phyloP scores from a whole-genome alignment of 169 alveolate genomes.

The Condylostoma magnum region DNA sequence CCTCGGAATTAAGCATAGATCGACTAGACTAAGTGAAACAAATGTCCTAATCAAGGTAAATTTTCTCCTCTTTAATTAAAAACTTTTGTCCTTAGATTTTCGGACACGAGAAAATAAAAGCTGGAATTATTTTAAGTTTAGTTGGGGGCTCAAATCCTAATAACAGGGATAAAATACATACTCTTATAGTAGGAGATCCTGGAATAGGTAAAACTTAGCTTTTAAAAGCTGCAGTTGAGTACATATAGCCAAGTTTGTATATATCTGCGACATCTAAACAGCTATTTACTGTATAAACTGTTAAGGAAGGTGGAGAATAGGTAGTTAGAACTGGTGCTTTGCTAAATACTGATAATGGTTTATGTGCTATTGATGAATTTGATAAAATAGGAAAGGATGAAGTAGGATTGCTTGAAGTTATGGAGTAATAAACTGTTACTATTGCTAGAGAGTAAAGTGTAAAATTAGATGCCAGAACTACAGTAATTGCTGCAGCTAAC shows the following conservation, averaged over 20 bases:
- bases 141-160: slow-evolving; percentile 64
- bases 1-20: slow-evolving; percentile 24
- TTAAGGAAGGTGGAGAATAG: slow-evolving; percentile 87
- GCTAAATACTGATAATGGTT: slow-evolving; percentile 93
- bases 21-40: slow-evolving; percentile 42
- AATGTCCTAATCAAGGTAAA: slow-evolving; percentile 40
- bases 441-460: slow-evolving; percentile 87
- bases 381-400: slow-evolving; percentile 75
- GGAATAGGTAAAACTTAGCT: slow-evolving; percentile 95
- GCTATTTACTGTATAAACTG: slow-evolving; percentile 89
- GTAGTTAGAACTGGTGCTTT: slow-evolving; percentile 94
- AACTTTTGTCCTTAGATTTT: slow-evolving; percentile 67
- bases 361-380: slow-evolving; percentile 95
- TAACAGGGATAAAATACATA: slow-evolving; percentile 71
- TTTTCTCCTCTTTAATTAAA: slow-evolving; percentile 54
- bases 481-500: slow-evolving; percentile 75
- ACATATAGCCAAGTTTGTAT: slow-evolving; percentile 53
- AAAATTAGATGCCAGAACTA: slow-evolving; percentile 50
- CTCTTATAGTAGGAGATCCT: slow-evolving; percentile 93
- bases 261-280: slow-evolving; percentile 83
- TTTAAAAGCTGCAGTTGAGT: slow-evolving; percentile 73
- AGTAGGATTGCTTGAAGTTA: slow-evolving; percentile 92
- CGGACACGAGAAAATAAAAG: slow-evolving; percentile 77
- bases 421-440: slow-evolving; percentile 93
- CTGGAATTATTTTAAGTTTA: slow-evolving; percentile 61